These are phyloP conservation scores for Fusarium sarcochroum DNA, from an alignment of 2,329 filamentous ascomycete species.

Conservation along the genomic window DNA sequence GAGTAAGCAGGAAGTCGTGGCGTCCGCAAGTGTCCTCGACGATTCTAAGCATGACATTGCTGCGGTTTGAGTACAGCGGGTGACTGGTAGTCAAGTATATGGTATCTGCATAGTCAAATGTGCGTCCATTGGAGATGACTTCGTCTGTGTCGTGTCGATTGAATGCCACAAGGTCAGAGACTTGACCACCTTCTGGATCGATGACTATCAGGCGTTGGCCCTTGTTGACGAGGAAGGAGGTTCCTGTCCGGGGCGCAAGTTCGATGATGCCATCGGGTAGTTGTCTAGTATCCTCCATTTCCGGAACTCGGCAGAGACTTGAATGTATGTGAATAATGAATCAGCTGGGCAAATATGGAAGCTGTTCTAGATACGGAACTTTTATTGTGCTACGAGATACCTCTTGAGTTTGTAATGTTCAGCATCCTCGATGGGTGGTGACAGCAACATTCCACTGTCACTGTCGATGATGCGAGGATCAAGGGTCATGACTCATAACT, in stretches of 20 bases:
- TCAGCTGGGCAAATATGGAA: not conserved
- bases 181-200: slow-evolving; percentile 8
- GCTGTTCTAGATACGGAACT: not conserved
- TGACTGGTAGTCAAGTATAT: slow-evolving; percentile 7
- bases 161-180: slow-evolving; percentile 15
- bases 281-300: slow-evolving; percentile 6
- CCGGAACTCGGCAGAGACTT: not conserved
- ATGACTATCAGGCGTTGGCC: slow-evolving; percentile 1
- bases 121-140: slow-evolving; percentile 14
- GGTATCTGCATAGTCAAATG: slow-evolving; percentile 14
- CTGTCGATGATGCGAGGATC: slow-evolving; percentile 13
- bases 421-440: not conserved
- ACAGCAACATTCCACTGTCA: not conserved
- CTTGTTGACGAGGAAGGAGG: slow-evolving; percentile 5
- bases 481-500: slow-evolving; percentile 6
- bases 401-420: not conserved
- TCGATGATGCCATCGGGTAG: not conserved
- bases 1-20: slow-evolving; percentile 12
- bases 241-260: slow-evolving; percentile 3
- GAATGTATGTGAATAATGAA: not conserved
- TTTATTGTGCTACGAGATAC: not conserved
- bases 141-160: slow-evolving; percentile 12
- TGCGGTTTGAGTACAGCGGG: slow-evolving; percentile 9
- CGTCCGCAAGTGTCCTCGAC: slow-evolving; percentile 10
- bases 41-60: slow-evolving; percentile 13